phyloP scores from a whole-genome alignment of 305 asterid species.

The Euphrasia arctica region DNA sequence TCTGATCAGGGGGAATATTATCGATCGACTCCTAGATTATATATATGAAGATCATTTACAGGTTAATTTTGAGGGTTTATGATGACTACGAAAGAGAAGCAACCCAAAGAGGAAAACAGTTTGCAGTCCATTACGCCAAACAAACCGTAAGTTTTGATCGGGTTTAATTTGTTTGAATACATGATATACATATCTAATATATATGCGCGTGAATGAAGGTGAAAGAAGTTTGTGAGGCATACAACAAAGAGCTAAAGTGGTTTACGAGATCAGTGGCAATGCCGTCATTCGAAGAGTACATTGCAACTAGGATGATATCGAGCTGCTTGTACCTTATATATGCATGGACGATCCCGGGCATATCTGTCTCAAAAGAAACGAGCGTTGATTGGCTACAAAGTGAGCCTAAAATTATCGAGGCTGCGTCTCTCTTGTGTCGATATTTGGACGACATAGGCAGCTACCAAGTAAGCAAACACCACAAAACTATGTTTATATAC shows the following conservation, averaged over 20 bases:
- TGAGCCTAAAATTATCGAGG: background rate
- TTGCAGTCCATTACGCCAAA: background rate
- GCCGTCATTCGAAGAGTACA: slow-evolving; percentile 20
- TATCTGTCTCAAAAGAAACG: slow-evolving; percentile 12
- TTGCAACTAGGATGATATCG: background rate
- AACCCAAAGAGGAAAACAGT: slow-evolving; percentile 7
- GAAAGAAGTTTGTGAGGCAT: background rate
- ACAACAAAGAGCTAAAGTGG: background rate
- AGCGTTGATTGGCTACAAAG: slow-evolving; percentile 7
- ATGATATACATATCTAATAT: no score
- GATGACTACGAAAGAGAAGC: slow-evolving; percentile 20
- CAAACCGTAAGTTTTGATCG: background rate
- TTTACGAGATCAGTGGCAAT: background rate
- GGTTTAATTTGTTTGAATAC: no score
- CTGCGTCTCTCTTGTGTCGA: slow-evolving; percentile 1
- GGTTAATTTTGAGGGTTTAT: slow-evolving; percentile 17
- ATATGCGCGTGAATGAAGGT: background rate
- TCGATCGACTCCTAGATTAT: slow-evolving; percentile 20
- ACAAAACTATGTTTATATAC: background rate
- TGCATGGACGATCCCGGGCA: background rate
- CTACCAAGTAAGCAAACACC: slow-evolving; percentile 12
- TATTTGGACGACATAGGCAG: slow-evolving; percentile 1
- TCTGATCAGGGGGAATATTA: slow-evolving; percentile 25
- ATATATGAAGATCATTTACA: slow-evolving; percentile 26
- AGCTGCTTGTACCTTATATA: background rate